These are phyloP conservation scores for Schizothecium vesticola DNA, from an alignment of 495 filamentous ascomycete species.

Conservation along the genomic window DNA sequence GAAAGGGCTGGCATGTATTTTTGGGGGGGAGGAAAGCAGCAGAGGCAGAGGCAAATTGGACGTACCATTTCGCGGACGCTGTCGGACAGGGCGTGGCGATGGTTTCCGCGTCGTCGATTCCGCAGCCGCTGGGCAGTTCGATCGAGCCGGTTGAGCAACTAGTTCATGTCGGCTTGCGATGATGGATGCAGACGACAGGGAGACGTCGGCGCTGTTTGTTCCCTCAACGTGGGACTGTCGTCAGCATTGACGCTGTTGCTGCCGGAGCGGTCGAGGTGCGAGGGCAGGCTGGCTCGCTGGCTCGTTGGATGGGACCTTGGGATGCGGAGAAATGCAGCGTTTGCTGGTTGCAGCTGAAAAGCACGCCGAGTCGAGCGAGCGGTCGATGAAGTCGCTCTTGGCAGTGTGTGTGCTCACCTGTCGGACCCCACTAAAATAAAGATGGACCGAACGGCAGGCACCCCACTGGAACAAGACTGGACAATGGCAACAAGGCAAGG, in stretches of 20 bases:
- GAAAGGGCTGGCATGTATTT: neutral
- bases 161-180: slow-evolving; percentile 27
- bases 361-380: neutral
- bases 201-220: neutral
- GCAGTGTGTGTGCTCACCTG: neutral
- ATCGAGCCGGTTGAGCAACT: slow-evolving; percentile 26
- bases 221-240: neutral
- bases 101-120: slow-evolving; percentile 5
- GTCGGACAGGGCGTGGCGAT: neutral
- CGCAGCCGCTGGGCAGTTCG: slow-evolving; percentile 20
- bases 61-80: slow-evolving; percentile 21
- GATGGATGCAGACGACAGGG: neutral
- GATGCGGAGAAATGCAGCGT: slow-evolving; percentile 12
- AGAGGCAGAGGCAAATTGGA: neutral
- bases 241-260: neutral
- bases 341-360: slow-evolving; percentile 1
- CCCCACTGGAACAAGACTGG: slow-evolving; percentile 6
- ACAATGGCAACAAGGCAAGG: neutral
- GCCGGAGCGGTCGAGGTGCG: neutral
- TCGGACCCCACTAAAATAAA: neutral
- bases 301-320: neutral
- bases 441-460: slow-evolving; percentile 3
- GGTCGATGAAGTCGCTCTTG: slow-evolving; percentile 4
- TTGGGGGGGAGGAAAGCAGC: neutral
- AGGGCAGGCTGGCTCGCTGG: neutral